Base-by-base conservation (phyloP, 2,329 filamentous ascomycete species). In the Fusarium liriodendri region DNA sequence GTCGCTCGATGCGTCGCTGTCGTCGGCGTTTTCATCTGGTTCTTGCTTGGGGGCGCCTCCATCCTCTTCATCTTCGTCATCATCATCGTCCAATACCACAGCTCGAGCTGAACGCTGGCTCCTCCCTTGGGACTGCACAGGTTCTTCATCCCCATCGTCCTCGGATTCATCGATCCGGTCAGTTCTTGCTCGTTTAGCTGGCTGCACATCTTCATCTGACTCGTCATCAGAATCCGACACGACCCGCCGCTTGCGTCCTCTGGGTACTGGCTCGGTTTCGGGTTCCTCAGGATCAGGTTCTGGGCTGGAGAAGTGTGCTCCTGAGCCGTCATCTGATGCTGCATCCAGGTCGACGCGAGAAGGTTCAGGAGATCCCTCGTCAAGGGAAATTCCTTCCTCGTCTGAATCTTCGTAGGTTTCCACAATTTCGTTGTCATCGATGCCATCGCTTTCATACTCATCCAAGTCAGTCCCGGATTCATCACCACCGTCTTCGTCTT, bases 361-460 rank as follows among this genome's bases (percentile, higher is more conserved):
- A 6, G 68, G 63, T 0, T 18, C 40, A 14, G 62, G 61, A 0
- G 64, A 67, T 8, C 65, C 55, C 5, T 64, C 62, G 16, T 68
- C 67, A 2, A 78, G 20, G 4, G 72, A 71, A 13, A 79, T 76
- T 0, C 78, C 77, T 7, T 80, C 77, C 37, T 79, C 80, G 5
- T 80, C 79, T 2, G 79, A 79, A 16, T 74, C 71, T 1, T 76
- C 69, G 1, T 70, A 67, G 4, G 71, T 65, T 18, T 82, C 78
- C 2, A 76, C 66, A 14, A 83, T 77, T 10, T 78, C 77, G 1
- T 64, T 76, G 55, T 84, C 83, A 40, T 84, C 83, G 8, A 85
- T 84, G 0, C 82, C 82, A 0, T 83, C 82, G 50, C 83, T 83
- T 42, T 85, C 84, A 18, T 85, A 84, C 52, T 81, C 78, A 33